A percentile compares a stretch with the other conserved stretches of the same genome.
phyloP scores from a whole-genome alignment of 257 asterid species.

The Solanum verrucosum region DNA sequence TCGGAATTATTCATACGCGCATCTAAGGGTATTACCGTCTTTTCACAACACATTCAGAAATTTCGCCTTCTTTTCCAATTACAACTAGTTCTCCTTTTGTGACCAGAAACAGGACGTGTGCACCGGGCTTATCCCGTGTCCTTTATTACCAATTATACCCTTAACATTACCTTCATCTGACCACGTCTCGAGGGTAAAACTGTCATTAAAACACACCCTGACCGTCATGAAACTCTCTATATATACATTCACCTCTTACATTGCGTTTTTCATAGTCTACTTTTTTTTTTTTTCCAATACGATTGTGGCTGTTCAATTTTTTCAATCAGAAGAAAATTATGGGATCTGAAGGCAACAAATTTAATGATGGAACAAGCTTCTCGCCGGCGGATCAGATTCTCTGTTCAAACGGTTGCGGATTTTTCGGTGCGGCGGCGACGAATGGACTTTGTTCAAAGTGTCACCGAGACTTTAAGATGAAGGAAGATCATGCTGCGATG shows the following conservation, averaged over 20 bases:
- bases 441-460: constrained; percentile 38
- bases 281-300: not conserved
- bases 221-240: not conserved
- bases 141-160: not conserved
- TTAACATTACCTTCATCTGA: not conserved
- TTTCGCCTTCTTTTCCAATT: not conserved
- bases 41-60: not conserved
- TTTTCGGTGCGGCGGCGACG: constrained; percentile 40
- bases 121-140: not conserved
- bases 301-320: not conserved
- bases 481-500: constrained; percentile 19
- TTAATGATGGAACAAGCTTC: constrained; percentile 22
- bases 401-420: constrained; percentile 40
- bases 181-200: not conserved
- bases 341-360: constrained; percentile 37
- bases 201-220: not conserved
- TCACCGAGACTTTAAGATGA: constrained; percentile 18
- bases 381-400: constrained; percentile 25
- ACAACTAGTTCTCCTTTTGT: not conserved
- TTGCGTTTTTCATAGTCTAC: not conserved
- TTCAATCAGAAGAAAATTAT: not conserved
- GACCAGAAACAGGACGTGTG: not conserved
- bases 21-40: not conserved
- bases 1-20: not conserved
- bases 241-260: not conserved